Base-by-base conservation (phyloP, 345 rosid species). In the Eucalyptus paniculata region DNA sequence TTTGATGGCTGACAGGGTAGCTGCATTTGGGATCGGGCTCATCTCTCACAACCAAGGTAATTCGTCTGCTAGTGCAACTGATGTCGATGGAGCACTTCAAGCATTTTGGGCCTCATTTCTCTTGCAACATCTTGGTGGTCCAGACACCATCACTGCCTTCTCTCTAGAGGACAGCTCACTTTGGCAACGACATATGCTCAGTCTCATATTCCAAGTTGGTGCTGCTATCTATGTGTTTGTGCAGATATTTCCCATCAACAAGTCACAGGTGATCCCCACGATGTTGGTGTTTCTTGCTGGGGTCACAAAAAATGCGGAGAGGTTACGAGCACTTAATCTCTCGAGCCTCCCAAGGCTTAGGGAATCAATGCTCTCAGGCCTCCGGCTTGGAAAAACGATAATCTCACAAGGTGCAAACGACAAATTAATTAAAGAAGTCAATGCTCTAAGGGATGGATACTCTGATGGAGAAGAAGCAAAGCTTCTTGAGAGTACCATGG, bases 41-140 rank as follows among this genome's bases (percentile, higher is more conserved):
- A 1, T 8, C 40, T 65, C 77, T 65, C 77, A 15, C 3, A 65
- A 4, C 21, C 19, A n/a, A 15, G 2, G 11, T 2, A 65, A n/a
- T 65, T n/a, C 14, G 10, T 0, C 3, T 1, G 8, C 11, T 15
- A 5, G 1, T 14, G 3, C 9, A n/a, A 0, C 2, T 15, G 34
- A n/a, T 4, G 40, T 65, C 8, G 40, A 65, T 1, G 2, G 11
- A n/a, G 37, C 18, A 15, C 37, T 65, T 65, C 5, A 65, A 3
- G 77, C 37, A 15, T 65, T 65, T 2, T 65, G 72, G 72, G 72
- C 19, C 3, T 30, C 72, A 65, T 65, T 30, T 65, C 9, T 65
- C 72, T 65, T 65, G 3, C 16, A n/a, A 65, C 40, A 65, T 65
- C 37, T 65, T n/a, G 21, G 77, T 1, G 77, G 11, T 65, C 11